phyloP scores from a whole-genome alignment of 495 filamentous ascomycete species.

The Aspergillus ostianus region DNA sequence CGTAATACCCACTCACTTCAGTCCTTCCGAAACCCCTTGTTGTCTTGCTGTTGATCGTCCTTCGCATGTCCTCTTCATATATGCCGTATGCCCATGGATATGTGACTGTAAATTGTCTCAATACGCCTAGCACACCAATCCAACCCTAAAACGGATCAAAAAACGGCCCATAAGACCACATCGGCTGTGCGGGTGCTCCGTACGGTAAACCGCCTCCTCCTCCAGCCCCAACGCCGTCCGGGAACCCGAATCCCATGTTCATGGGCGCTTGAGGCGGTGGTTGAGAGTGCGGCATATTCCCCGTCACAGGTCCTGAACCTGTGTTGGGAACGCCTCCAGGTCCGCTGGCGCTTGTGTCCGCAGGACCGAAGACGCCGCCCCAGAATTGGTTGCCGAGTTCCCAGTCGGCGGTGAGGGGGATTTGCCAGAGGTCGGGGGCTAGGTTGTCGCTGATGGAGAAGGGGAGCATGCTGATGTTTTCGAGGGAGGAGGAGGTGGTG shows the following conservation, averaged over 20 bases:
- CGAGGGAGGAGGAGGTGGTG: slow-evolving; percentile 14
- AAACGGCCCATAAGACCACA: slow-evolving; percentile 10
- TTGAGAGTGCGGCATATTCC: background rate
- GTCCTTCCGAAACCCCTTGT: no score
- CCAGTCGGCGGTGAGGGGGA: slow-evolving; percentile 40
- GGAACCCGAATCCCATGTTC: slow-evolving; percentile 3
- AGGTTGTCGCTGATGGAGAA: slow-evolving; percentile 22
- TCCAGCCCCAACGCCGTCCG: background rate
- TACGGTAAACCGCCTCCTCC: background rate
- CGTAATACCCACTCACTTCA: no score
- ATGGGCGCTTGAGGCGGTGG: background rate
- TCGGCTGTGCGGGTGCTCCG: background rate
- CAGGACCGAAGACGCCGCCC: slow-evolving; percentile 28
- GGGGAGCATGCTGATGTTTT: slow-evolving; percentile 22
- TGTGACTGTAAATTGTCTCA: no score
- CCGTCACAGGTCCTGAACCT: background rate
- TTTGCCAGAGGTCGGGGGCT: slow-evolving; percentile 37
- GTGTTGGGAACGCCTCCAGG: no score
- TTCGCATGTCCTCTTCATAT: no score
- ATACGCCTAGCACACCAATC: no score
- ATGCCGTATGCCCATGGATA: no score
- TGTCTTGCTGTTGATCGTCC: no score
- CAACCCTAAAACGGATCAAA: slow-evolving; percentile 10
- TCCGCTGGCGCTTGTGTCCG: background rate
- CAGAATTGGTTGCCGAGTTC: slow-evolving; percentile 33